These are phyloP conservation scores for Elsinoe arachidis DNA, from an alignment of 2,329 filamentous ascomycete species.

Conservation along the genomic window DNA sequence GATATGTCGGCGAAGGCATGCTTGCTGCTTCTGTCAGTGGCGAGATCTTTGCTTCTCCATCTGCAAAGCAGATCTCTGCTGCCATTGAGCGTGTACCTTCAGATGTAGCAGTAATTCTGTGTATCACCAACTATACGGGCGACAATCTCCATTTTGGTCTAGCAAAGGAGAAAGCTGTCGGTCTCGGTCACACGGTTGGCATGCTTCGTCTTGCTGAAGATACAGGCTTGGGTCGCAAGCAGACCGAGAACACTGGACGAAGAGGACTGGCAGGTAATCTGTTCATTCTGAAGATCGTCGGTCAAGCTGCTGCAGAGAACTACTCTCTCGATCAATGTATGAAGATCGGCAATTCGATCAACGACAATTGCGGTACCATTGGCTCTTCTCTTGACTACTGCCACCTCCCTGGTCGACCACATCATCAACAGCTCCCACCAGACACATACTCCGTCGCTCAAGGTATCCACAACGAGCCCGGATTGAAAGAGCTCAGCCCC, in stretches of 20 bases:
- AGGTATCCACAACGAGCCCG: slow-evolving; percentile 46
- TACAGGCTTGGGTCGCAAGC: slow-evolving; percentile 39
- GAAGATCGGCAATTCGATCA: slow-evolving; percentile 37
- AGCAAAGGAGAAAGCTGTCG: slow-evolving; percentile 39
- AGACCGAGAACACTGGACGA: slow-evolving; percentile 41
- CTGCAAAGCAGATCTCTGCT: slow-evolving; percentile 42
- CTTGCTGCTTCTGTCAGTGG: slow-evolving; percentile 40
- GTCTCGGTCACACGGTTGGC: slow-evolving; percentile 37
- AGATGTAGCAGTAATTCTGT: slow-evolving; percentile 39
- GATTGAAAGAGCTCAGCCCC: slow-evolving; percentile 37
- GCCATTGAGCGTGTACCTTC: slow-evolving; percentile 39
- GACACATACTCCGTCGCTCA: slow-evolving; percentile 35
- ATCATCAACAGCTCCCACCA: slow-evolving; percentile 36
- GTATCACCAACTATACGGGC: slow-evolving; percentile 43
- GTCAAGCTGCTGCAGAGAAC: slow-evolving; percentile 36
- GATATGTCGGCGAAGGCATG: slow-evolving; percentile 43
- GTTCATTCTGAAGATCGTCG: slow-evolving; percentile 40
- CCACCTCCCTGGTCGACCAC: slow-evolving; percentile 43
- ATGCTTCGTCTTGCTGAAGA: slow-evolving; percentile 43
- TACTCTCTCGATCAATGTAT: slow-evolving; percentile 39
- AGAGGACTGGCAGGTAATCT: slow-evolving; percentile 45
- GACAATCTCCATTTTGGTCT: slow-evolving; percentile 44
- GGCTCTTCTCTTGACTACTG: slow-evolving; percentile 45
- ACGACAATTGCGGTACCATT: slow-evolving; percentile 41
- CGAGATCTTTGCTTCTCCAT: slow-evolving; percentile 41